phyloP scores from a whole-genome alignment of 345 rosid species.

The Jatropha curcas region DNA sequence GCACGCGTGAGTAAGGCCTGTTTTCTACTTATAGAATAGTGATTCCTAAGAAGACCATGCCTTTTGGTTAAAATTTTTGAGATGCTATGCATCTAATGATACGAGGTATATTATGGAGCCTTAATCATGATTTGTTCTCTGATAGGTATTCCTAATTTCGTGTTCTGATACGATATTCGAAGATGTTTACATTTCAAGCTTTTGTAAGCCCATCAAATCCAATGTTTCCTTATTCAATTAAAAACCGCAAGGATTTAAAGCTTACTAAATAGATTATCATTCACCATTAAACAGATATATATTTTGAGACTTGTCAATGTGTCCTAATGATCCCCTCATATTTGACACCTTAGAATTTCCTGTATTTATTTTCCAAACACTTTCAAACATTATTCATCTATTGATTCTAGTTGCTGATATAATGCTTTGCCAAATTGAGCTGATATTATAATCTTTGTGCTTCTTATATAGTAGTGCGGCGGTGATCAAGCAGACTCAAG shows the following conservation, averaged over 20 bases:
- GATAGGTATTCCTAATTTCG: not conserved
- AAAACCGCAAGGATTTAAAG: not conserved
- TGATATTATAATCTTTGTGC: not conserved
- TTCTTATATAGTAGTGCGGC: not conserved
- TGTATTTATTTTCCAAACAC: not conserved
- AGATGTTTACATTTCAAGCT: not conserved
- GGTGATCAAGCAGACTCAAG: slow-evolving; percentile 17
- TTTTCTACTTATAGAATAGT: no score
- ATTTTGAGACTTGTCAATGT: not conserved
- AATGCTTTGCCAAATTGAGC: not conserved
- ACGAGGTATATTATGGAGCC: not conserved
- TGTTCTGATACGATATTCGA: not conserved
- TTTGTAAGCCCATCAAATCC: not conserved
- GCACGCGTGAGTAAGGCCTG: no score
- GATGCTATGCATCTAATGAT: not conserved
- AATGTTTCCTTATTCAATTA: not conserved
- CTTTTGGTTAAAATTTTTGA: not conserved
- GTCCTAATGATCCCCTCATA: not conserved
- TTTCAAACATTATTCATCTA: not conserved
- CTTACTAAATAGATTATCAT: not conserved
- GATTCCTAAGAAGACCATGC: slow-evolving; percentile 8
- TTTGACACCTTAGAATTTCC: not conserved
- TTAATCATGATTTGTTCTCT: not conserved
- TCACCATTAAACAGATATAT: not conserved
- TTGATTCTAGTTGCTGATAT: not conserved